Evolutionary conservation across 306 rosid species (phyloP), one percentile per base, ranked within the genome.

Genomic region (Fagus crenata): DNA sequence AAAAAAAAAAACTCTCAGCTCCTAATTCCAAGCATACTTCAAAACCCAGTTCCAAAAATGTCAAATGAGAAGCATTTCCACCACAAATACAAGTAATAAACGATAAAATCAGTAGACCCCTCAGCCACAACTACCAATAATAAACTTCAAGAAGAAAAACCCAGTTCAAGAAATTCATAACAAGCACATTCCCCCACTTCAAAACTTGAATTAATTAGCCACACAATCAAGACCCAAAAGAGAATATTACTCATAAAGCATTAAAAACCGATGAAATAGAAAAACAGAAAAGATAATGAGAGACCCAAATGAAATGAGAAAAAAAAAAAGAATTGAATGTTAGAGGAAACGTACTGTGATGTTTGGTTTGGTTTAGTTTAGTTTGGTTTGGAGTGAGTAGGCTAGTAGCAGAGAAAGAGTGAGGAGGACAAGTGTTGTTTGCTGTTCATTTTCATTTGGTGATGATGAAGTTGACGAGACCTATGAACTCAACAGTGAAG

Each of bases 221-320:
- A 18, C 31, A 18, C 17, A 15, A 7, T 13, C 1, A 22, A 22
- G 28, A 22, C 28, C 28, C 11, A 9, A 46, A 46, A 46, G 11
- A 46, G 0, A 46, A 9, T 46, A 9, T 46, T 14, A 46, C 51
- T 9, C 51, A 11, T 0, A 46, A 46, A 46, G 51, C 28, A 9
- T 46, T 46, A 2, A 12, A 46, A 2, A 2, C 11, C 0, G n/a
- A 22, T 0, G 61, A 55, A 22, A 55, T 15, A 49, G 61, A 18
- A 22, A 31, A 11, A 32, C 39, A 12, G 41, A 61, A 22, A n/a
- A 13, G 39, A 32, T 6, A 33, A 37, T 9, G 17, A 32, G 8
- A 33, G 67, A 12, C 64, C 64, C 64, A 58, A 58, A 58, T n/a
- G 64, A 58, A 58, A 58, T n/a, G 64, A 58, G 22, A 7, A 58